Conservation (phyloP, 345 rosid genomes). For the Salix dunnii region DNA sequence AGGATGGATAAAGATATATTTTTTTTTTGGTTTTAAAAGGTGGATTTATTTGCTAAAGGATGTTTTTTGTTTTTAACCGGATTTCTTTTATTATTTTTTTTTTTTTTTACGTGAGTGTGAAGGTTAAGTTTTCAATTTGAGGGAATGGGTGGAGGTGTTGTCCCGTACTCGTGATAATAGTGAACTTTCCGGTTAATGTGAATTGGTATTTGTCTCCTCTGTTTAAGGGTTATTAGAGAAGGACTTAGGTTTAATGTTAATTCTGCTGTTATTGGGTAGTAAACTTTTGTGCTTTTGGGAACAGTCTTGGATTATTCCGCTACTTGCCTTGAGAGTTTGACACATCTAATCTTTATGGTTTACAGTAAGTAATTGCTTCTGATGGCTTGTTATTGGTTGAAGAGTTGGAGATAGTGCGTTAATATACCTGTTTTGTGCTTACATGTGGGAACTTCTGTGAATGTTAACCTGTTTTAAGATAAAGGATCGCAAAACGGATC, state of each 20-base stretch:
- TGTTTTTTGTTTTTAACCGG: background rate
- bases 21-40: background rate
- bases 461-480: no score
- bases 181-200: background rate
- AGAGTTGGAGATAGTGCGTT: no score
- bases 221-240: background rate
- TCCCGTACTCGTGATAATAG: background rate
- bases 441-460: no score
- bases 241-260: background rate
- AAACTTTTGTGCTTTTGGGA: no score
- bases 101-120: background rate
- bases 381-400: no score
- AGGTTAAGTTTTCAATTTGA: background rate
- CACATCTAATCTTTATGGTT: background rate
- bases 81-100: background rate
- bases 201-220: background rate
- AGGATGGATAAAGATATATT: background rate
- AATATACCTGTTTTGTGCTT: no score
- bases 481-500: no score
- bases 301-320: no score
- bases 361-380: no score
- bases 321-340: background rate
- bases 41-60: background rate
- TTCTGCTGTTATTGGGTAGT: background rate
- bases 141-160: background rate